Base-by-base conservation (phyloP, 148 eudicot genomes). In the Suaeda aralocaspica region DNA sequence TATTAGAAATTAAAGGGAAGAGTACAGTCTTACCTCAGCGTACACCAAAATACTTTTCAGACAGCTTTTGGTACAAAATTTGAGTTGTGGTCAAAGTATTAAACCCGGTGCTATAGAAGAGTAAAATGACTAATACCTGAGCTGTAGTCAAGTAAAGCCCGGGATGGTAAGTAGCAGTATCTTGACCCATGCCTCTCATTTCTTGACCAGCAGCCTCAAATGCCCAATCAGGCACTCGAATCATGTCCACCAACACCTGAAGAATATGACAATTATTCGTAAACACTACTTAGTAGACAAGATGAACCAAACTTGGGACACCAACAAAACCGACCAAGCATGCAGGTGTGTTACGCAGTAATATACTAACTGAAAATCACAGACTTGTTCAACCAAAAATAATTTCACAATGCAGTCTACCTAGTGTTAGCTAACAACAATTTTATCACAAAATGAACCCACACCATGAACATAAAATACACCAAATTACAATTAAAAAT, bases 121-220 rank as follows among this genome's bases (percentile, higher is more conserved):
- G 30, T 39, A 30, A 34, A 73, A 64, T 33, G 51, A 44, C 14
- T 52, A 64, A 52, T 79, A 94, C 99, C 92, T 91, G 97, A 60
- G 99, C 90, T 9, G 86, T 78, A 60, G 97, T 89, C 82, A 91
- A 82, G 84, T 89, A 87, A 52, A 87, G 82, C 53, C 97, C 93
- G 1, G 97, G 96, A 33, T 84, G 87, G 72, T 91, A 94, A 28
- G 90, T 66, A 74, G 92, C 89, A 74, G 96, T 81, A 26, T 94
- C 99, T 84, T 94, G 97, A 26, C 90, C 99, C 90, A 91, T 89
- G 56, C 87, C 89, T 84, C 96, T 83, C 92, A 89, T 78, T 81
- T 91, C 99, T 74, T 87, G 97, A 55, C 93, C 99, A 60, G 92
- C 97, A 68, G 91, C 97, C 86, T 89, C 97, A 86, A 87, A 87